Evolutionary conservation across 805 yeast species (phyloP), one percentile per base, ranked within the genome.

Genomic region (Suhomyces pyralidae): DNA sequence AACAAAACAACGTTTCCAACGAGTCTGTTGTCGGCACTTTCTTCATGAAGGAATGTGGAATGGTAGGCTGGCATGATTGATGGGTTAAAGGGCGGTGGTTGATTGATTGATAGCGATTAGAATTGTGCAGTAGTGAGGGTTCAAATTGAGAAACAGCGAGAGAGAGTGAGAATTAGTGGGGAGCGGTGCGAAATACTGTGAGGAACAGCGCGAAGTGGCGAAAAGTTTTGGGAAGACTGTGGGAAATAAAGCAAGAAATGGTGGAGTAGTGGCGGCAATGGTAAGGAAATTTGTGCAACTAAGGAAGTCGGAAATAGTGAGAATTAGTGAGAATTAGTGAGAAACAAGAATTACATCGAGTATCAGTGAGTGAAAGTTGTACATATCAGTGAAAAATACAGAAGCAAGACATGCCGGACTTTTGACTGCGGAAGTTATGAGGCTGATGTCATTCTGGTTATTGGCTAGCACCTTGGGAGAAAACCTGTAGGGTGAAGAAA

Each of bases 1-100:
- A 92, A 73, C n/a, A 94, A 71, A 4, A 88, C 89, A 56, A 90
- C 76, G 71, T 92, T 93, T 36, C 91, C 93, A 26, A 90, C 84
- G 48, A 81, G 66, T 64, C 94, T 79, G 50, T 81, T 79, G 56
- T 80, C 78, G 28, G 76, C 70, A n/a, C 74, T 62, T 42, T 81
- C 83, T 56, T 85, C 90, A 20, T 80, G 81, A 32, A 85, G 76
- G 63, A 88, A 88, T 1, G 94, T 87, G 17, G 94, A 88, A 64
- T 88, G 94, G 62, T 85, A 88, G 8, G 93, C 94, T 77, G 80
- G 80, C 80, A 75, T 49, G 52, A 12, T 38, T 34, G 45, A 7
- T 38, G 43, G 17, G 40, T 22, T 5, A 22, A 20, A 20, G 22
- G 22, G 22, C 4, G 34, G 10, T 32, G 20, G 15, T 26, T 24